Base-by-base conservation (phyloP, 1,284 basidiomycete genomes). In the Rhodotorula sp. region DNA sequence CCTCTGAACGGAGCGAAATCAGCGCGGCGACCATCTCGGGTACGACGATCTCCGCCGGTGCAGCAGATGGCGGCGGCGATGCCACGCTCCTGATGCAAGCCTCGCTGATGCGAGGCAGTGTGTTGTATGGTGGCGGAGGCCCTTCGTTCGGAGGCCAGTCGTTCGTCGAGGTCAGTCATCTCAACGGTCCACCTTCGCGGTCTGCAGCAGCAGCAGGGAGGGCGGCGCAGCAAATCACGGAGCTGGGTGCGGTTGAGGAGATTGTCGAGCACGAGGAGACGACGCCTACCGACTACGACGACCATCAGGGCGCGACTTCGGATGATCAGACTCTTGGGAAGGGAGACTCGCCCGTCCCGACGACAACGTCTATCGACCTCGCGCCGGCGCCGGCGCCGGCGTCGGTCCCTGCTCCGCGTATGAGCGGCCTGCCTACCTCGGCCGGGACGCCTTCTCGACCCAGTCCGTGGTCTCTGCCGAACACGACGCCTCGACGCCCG, bases 101-200 rank as follows among this genome's bases (percentile, higher is more conserved):
- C 3, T 64, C 63, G 61, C 38, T 43, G 2, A 7, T 55, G 26
- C 54, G 54, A 26, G 28, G 54, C n/a, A 55, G 54, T 26, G 15
- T 28, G 10, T 50, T 62, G 31, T n/a, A 1, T 26, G 59, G 47
- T 19, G 38, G 38, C 60, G 49, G 31, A 19, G 60, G 48, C 6
- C 49, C 58, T 8, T 31, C 43, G 21, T 66, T 66, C n/a, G 64
- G 50, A 19, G 64, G 64, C 5, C 26, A 60, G 14, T 60, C 57
- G 2, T 66, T 60, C 50, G 50, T 43, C 38, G 48, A 54, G 26
- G 8, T 66, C 18, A 60, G 58, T 43, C 21, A 47, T 5, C 16
- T 45, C n/a, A 19, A 26, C 4, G n/a, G 12, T 23, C 47, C 47
- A 21, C 16, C 21, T 12, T 3, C 49, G 47, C 19, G 14, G 43